phyloP scores from a whole-genome alignment of 768 basidiomycete genomes.

The Boletus rex-veris region DNA sequence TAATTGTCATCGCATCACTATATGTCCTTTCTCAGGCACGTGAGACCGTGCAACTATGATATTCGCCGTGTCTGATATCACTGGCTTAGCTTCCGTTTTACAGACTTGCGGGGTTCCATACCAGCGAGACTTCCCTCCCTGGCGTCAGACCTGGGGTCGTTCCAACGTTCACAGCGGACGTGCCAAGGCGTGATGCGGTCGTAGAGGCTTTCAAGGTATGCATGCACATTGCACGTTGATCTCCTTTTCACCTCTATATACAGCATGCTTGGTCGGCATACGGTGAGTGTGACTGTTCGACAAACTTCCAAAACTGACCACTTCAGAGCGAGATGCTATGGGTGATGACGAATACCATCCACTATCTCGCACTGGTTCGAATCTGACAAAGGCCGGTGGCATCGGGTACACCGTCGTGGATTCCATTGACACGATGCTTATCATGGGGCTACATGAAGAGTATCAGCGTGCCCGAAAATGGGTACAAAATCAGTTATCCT shows the following conservation, averaged over 20 bases:
- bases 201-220: conserved; percentile 77
- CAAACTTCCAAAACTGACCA: conserved; percentile 10
- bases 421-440: conserved; percentile 79
- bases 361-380: conserved; percentile 65
- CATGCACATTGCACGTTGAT: background rate
- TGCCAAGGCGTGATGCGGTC: conserved; percentile 62
- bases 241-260: conserved; percentile 12
- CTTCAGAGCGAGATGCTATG: conserved; percentile 81
- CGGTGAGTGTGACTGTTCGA: conserved; percentile 43
- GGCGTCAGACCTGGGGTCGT: conserved; percentile 19
- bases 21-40: conserved; percentile 22
- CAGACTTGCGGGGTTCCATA: conserved; percentile 1
- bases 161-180: conserved; percentile 49
- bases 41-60: background rate
- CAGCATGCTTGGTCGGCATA: conserved; percentile 88
- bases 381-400: conserved; percentile 74
- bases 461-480: conserved; percentile 74
- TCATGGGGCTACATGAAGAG: conserved; percentile 82
- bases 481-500: conserved; percentile 64
- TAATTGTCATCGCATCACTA: conserved; percentile 3
- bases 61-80: background rate
- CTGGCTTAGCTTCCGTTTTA: conserved; percentile 17
- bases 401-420: conserved; percentile 90
- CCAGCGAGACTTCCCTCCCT: conserved; percentile 3
- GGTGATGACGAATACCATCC: conserved; percentile 93